These are phyloP conservation scores for Clarireedia monteithiana DNA, from an alignment of 2,329 filamentous ascomycete genomes.

Conservation along the genomic window DNA sequence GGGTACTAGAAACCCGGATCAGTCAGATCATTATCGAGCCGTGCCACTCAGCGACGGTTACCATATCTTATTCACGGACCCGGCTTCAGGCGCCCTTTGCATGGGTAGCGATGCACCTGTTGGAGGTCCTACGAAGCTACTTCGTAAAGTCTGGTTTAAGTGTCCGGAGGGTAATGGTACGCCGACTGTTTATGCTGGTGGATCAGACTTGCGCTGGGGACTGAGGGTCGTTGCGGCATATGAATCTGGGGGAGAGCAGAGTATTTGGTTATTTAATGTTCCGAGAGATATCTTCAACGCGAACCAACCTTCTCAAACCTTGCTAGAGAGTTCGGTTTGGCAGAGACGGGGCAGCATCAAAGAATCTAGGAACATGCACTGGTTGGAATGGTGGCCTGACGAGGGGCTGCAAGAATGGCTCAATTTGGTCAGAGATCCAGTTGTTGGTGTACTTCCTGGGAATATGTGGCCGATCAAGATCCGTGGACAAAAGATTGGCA, in stretches of 20 bases:
- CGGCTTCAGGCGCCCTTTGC: conserved; percentile 45
- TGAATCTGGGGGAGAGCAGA: conserved; percentile 33
- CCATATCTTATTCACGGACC: conserved; percentile 59
- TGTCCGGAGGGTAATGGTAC: conserved; percentile 26
- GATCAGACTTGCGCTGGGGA: conserved; percentile 48
- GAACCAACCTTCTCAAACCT: conserved; percentile 18
- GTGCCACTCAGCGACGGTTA: conserved; percentile 57
- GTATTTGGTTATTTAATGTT: conserved; percentile 52
- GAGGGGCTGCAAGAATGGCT: conserved; percentile 31
- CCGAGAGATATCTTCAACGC: conserved; percentile 47
- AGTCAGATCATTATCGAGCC: conserved; percentile 52
- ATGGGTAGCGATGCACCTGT: conserved; percentile 54
- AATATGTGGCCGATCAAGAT: conserved; percentile 42
- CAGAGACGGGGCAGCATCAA: conserved; percentile 3
- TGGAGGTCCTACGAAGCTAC: conserved; percentile 45
- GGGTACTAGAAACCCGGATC: conserved; percentile 18
- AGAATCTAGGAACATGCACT: conserved; percentile 18
- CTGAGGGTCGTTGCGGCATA: conserved; percentile 52
- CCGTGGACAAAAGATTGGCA: conserved; percentile 41
- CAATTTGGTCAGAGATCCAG: conserved; percentile 20
- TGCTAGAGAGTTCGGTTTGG: conserved; percentile 8
- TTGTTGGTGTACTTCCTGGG: conserved; percentile 19
- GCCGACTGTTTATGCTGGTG: conserved; percentile 48
- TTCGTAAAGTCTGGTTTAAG: conserved; percentile 49
- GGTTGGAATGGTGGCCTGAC: conserved; percentile 35